A percentile compares a stretch with the other conserved stretches of the same genome.
Conservation (phyloP, 1,139 yeast species). For the Meyerozyma elateridarum region DNA sequence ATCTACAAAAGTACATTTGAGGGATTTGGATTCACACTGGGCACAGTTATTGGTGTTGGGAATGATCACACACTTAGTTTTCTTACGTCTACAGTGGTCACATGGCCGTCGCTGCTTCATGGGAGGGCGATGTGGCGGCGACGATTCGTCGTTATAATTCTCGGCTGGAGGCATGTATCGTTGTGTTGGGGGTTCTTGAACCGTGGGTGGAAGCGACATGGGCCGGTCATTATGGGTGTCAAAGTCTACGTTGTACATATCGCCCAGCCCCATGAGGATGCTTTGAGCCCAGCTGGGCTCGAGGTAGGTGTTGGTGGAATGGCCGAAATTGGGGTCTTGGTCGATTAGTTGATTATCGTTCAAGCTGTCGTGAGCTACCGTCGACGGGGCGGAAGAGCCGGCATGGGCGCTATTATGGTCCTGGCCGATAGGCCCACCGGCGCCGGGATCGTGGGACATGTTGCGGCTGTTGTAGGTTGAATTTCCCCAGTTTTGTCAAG, state of each 20-base stretch:
- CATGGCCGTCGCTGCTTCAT: constrained; percentile 48
- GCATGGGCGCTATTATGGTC: no score
- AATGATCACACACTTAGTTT: constrained; percentile 58
- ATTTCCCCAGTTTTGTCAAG: no score
- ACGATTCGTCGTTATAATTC: constrained; percentile 7
- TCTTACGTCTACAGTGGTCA: constrained; percentile 64
- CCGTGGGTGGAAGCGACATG: no score
- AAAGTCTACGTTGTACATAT: constrained; percentile 29
- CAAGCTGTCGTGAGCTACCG: no score
- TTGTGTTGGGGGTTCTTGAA: no score
- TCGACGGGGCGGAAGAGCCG: no score
- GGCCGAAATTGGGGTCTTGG: constrained; percentile 3
- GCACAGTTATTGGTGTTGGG: constrained; percentile 58
- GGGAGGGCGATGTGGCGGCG: constrained; percentile 5
- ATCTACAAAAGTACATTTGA: constrained; percentile 54
- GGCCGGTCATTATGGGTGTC: constrained; percentile 7
- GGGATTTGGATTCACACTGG: constrained; percentile 63
- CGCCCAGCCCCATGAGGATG: constrained; percentile 32
- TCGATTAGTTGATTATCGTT: constrained; percentile 2
- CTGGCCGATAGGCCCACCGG: no score
- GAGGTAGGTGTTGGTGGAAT: constrained; percentile 34
- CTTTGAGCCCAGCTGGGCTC: constrained; percentile 43
- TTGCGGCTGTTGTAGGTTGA: no score
- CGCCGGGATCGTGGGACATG: no score
- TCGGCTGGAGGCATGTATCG: constrained; percentile 10